Evolutionary conservation across 306 rosid genomes (phyloP).

Genomic region (Spatholobus suberectus): DNA sequence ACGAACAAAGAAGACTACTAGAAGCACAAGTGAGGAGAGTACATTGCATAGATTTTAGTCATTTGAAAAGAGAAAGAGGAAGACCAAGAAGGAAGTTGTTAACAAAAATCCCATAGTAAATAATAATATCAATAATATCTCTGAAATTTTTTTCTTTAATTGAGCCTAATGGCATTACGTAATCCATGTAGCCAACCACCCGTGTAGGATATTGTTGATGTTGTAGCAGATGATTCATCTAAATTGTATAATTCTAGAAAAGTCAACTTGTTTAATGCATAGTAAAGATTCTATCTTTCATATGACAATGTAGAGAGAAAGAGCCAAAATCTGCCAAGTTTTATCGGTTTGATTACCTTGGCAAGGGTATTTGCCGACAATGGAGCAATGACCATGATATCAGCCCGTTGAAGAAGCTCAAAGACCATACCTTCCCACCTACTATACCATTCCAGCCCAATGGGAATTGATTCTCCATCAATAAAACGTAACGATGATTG

Average conservation of each 20-base stretch:
- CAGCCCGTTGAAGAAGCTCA: conserved; percentile 86
- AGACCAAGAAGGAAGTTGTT: no score
- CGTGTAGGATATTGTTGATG: neutral
- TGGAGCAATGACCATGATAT: conserved; percentile 88
- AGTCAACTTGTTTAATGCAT: neutral
- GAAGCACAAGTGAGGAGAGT: no score
- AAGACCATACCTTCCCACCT: conserved; percentile 37
- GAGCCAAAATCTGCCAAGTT: neutral
- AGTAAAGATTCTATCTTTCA: neutral
- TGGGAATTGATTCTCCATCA: conserved; percentile 51
- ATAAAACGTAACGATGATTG: conserved; percentile 65
- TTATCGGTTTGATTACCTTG: conserved; percentile 62
- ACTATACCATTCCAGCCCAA: no score
- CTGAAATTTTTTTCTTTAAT: no score
- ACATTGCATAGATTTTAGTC: no score
- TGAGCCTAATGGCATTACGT: no score
- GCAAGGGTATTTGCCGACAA: conserved; percentile 87
- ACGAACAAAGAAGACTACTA: no score
- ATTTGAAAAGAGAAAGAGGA: no score
- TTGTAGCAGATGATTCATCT: neutral
- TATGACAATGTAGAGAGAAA: neutral
- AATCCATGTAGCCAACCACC: no score
- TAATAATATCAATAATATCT: no score
- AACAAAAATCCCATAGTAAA: no score
- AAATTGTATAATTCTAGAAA: neutral